These are phyloP conservation scores for Solanum stenotomum DNA, from an alignment of 257 asterid species.

Conservation along the genomic window DNA sequence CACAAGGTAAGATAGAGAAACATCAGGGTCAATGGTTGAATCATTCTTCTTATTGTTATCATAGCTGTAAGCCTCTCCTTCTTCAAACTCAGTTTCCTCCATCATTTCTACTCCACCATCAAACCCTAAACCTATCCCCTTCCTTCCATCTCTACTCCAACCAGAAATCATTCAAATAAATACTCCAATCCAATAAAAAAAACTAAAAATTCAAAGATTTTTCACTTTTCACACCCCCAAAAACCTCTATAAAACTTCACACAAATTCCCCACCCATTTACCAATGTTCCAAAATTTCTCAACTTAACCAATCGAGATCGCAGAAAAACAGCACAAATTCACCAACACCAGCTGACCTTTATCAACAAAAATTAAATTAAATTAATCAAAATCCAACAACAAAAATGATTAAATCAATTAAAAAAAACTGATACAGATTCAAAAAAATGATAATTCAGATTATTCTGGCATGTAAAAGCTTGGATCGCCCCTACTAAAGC, in stretches of 20 bases:
- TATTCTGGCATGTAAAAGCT: slow-evolving; percentile 16
- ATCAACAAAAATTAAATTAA: background rate
- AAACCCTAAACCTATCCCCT: slow-evolving; percentile 58
- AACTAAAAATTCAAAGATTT: background rate
- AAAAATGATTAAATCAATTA: background rate
- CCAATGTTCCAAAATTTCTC: background rate
- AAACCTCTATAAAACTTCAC: slow-evolving; percentile 27
- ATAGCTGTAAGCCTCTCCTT: slow-evolving; percentile 79
- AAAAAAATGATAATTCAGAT: slow-evolving; percentile 6
- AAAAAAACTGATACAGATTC: background rate
- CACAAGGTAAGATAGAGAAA: slow-evolving; percentile 90
- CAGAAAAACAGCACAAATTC: slow-evolving; percentile 22
- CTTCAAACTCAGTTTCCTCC: slow-evolving; percentile 86
- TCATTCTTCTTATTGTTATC: slow-evolving; percentile 14
- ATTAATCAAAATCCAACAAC: background rate
- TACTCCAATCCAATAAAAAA: background rate
- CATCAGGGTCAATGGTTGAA: slow-evolving; percentile 88
- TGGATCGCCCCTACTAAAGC: slow-evolving; percentile 56
- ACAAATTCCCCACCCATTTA: slow-evolving; percentile 22
- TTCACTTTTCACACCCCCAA: slow-evolving; percentile 5
- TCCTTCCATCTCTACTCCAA: slow-evolving; percentile 70
- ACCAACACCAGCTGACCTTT: slow-evolving; percentile 27
- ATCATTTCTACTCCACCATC: slow-evolving; percentile 19
- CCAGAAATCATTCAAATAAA: slow-evolving; percentile 60
- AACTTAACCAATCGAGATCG: slow-evolving; percentile 18